Conservation (phyloP, 1,284 basidiomycete species). For the Bondarzewia mesenterica region DNA sequence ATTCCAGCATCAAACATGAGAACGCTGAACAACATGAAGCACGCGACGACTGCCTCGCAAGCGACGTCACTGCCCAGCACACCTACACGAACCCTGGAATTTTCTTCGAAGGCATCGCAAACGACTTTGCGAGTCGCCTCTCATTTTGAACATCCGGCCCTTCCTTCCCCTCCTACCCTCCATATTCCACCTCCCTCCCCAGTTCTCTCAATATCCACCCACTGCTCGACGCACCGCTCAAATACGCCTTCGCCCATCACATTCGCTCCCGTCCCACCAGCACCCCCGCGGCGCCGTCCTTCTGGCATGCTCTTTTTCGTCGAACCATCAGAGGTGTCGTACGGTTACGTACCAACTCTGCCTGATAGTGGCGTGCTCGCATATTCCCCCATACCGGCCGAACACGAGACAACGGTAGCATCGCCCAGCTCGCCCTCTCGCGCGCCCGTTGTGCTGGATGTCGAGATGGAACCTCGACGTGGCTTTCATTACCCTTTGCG, state of each 20-base stretch:
- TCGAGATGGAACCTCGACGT: constrained; percentile 1
- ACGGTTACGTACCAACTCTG: neutral
- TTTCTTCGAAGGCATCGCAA: no score
- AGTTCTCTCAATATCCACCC: neutral
- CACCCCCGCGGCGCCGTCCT: neutral
- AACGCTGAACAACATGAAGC: no score
- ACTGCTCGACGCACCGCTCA: constrained; percentile 1
- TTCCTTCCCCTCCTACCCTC: neutral
- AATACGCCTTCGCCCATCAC: constrained; percentile 11
- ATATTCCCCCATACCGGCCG: no score
- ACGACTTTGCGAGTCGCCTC: no score
- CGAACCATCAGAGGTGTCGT: no score
- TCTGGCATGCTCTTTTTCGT: neutral
- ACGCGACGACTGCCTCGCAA: no score
- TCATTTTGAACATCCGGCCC: no score
- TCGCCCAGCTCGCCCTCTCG: no score
- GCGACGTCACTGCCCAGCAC: no score
- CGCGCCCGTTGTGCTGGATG: constrained; percentile 7
- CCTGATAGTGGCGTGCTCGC: constrained; percentile 1
- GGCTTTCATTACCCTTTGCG: constrained; percentile 11
- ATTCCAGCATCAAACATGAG: neutral
- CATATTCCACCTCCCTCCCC: constrained; percentile 1
- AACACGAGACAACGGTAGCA: no score
- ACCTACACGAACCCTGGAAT: no score
- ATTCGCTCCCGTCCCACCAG: constrained; percentile 6